Evolutionary conservation across 495 filamentous ascomycete genomes (phyloP).

Genomic region (Xylaria intraflava): DNA sequence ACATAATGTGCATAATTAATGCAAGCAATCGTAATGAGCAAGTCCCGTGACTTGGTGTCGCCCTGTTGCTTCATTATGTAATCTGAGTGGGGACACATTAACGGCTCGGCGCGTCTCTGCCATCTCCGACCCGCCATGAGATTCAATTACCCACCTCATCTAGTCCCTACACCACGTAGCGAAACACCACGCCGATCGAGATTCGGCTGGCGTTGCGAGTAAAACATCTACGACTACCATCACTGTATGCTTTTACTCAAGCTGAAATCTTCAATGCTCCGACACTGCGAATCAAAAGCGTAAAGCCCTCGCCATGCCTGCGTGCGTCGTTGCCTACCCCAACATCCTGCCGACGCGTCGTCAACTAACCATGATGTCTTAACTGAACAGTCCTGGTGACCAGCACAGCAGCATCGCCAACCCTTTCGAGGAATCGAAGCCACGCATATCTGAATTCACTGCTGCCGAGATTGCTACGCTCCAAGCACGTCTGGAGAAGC

Average conservation of each 20-base stretch:
- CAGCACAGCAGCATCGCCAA: conserved; percentile 61
- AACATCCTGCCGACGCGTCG: conserved; percentile 7
- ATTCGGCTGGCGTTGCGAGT: not conserved
- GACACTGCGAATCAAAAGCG: not conserved
- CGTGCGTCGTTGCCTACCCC: conserved; percentile 32
- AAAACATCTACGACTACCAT: not conserved
- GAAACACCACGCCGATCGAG: not conserved
- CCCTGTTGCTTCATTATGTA: conserved; percentile 16
- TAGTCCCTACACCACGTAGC: conserved; percentile 1
- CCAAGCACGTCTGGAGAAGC: conserved; percentile 77
- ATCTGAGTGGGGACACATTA: conserved; percentile 1
- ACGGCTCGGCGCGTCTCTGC: conserved; percentile 1
- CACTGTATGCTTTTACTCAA: not conserved
- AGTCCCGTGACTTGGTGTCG: conserved; percentile 25
- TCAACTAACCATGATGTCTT: conserved; percentile 5
- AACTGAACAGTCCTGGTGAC: conserved; percentile 61
- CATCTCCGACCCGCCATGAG: conserved; percentile 6
- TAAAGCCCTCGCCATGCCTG: conserved; percentile 30
- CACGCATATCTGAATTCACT: conserved; percentile 69
- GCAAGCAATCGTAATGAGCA: not conserved
- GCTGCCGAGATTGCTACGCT: conserved; percentile 85
- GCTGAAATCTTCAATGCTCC: not conserved
- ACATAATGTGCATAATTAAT: no score
- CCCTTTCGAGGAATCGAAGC: conserved; percentile 67
- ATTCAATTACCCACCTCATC: not conserved